Percentiles rank a stretch among this genome's conserved stretches.
Conservation (phyloP, 2,329 filamentous ascomycete genomes). For the Blastomyces gilchristii region DNA sequence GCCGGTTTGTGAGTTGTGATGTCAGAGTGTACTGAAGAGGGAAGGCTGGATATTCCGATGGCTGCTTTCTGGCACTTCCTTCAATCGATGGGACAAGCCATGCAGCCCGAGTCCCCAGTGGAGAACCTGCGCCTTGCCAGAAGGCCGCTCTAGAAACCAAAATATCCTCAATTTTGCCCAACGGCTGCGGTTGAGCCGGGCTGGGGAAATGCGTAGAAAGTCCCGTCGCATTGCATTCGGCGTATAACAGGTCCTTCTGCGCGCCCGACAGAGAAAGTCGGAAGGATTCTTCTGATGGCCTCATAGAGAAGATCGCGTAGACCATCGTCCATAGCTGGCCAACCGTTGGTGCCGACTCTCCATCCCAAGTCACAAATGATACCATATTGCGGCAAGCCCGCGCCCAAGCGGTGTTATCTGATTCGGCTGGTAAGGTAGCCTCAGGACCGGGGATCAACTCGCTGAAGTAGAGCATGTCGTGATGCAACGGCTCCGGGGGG, state of each 20-base stretch:
- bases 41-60: conserved; percentile 22
- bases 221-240: conserved; percentile 29
- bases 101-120: conserved; percentile 53
- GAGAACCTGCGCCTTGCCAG: conserved; percentile 61
- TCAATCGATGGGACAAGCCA: conserved; percentile 45
- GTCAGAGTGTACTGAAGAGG: conserved; percentile 35
- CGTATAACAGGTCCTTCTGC: conserved; percentile 19
- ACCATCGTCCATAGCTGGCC: conserved; percentile 33
- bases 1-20: conserved; percentile 39
- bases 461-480: conserved; percentile 23
- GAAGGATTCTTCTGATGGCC: conserved; percentile 26
- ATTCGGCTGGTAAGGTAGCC: conserved; percentile 17
- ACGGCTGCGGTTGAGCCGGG: conserved; percentile 23
- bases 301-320: conserved; percentile 28
- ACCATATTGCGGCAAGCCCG: conserved; percentile 24
- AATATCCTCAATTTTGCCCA: conserved; percentile 33
- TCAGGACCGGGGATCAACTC: conserved; percentile 20
- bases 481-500: conserved; percentile 22
- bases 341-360: conserved; percentile 22
- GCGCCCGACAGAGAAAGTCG: conserved; percentile 26
- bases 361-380: conserved; percentile 27
- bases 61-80: conserved; percentile 19
- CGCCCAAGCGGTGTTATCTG: conserved; percentile 34
- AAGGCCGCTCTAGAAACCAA: conserved; percentile 48
- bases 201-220: conserved; percentile 36